Percentiles rank a stretch among this genome's conserved stretches.
Conservation (phyloP, 192 early-diverging fungal species). For the Coemansia sp. region DNA sequence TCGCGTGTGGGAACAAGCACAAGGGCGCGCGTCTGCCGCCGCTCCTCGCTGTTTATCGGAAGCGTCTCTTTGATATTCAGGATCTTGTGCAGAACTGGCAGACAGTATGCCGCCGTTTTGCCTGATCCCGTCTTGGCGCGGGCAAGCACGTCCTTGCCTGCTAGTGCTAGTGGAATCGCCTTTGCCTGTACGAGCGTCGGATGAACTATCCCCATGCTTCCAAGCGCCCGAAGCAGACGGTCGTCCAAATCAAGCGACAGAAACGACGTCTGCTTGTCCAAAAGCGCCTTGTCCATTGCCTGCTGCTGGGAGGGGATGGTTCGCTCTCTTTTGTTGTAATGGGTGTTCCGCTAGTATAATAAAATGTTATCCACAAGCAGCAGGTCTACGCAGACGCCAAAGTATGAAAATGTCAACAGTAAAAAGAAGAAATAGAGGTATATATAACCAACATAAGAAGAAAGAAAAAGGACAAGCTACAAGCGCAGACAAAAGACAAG, state of each 20-base stretch:
- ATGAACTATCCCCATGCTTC: conserved; percentile 75
- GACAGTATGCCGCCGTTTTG: conserved; percentile 94
- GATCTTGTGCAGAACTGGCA: conserved; percentile 92
- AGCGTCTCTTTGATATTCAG: conserved; percentile 67
- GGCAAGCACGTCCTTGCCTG: conserved; percentile 93
- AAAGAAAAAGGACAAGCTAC: not conserved
- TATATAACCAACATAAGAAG: not conserved
- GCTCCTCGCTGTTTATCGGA: conserved; percentile 21
- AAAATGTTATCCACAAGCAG: not conserved
- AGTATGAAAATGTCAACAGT: not conserved
- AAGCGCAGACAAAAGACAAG: not conserved
- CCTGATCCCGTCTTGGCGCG: conserved; percentile 92
- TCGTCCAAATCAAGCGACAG: conserved; percentile 79
- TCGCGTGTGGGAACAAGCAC: conserved; percentile 95
- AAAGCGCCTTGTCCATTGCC: conserved; percentile 49
- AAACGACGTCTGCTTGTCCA: conserved; percentile 59
- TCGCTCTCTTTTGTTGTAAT: no score
- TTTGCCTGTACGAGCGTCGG: conserved; percentile 90
- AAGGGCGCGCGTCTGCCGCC: conserved; percentile 57
- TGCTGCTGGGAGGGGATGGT: no score
- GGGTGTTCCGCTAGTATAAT: not conserved
- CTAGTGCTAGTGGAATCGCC: conserved; percentile 86
- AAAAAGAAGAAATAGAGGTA: not conserved
- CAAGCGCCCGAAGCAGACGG: conserved; percentile 84
- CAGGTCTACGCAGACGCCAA: not conserved